Evolutionary conservation across 768 basidiomycete species (phyloP), one percentile per base, ranked within the genome.

Genomic region (Tricholoma terreum): DNA sequence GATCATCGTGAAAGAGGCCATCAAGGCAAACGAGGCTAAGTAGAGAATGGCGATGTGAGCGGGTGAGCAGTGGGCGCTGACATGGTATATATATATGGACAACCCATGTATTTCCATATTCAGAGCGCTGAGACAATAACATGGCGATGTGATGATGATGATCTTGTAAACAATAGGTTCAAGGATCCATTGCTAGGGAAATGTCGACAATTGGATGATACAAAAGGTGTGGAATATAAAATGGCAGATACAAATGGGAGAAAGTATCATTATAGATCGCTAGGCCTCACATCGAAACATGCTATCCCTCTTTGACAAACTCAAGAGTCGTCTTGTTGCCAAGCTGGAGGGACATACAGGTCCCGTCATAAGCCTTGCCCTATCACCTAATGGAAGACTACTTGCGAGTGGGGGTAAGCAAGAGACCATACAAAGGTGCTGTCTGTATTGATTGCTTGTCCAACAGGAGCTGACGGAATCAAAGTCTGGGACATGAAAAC

Each of bases 321-420:
- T 58, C 24, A 46, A 36, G 35, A 52, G 52, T 21, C 63, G 52
- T 40, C 42, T 53, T 2, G 21, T 19, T 17, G 27, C 24, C 9
- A 27, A 19, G 11, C 48, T 54, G 22, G 45, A 57, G 15, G 53
- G 42, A 30, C 53, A 58, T 40, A 14, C 42, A 36, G 57, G 57
- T 52, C 57, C 53, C n/a, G 55, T 64, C 22, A 45, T 54, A 27
- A 49, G 55, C 51, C n/a, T 66, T 15, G 65, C 63, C 24, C 48
- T 66, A 34, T 66, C 63, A 4, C 50, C 56, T 6, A 59, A 50
- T 24, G 63, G 65, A 35, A 60, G 56, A 34, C 36, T 64, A 9
- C 36, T 66, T 17, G 63, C 57, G 6, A 66, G 65, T 58, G 58
- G 63, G 11, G 63, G 65, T 61, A 31, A 24, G 59, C 58, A 21